Evolutionary conservation across 495 filamentous ascomycete species (phyloP).

Genomic region (Neurospora sublineolata): DNA sequence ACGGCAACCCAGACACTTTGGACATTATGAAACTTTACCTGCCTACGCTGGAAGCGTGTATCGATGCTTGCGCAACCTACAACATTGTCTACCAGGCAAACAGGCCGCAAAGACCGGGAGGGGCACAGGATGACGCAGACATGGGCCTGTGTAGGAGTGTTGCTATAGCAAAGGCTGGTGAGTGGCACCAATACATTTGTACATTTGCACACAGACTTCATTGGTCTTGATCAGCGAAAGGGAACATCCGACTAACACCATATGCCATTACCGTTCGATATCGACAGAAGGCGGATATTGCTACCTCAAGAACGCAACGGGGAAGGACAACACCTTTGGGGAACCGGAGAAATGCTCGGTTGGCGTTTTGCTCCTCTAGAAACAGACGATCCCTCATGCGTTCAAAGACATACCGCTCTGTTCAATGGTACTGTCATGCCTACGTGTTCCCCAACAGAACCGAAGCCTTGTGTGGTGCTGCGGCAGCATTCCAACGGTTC

Average conservation of each 20-base stretch:
- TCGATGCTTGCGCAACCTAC: conserved; percentile 24
- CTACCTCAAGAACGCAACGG: conserved; percentile 29
- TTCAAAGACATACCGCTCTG: neutral
- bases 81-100: conserved; percentile 15
- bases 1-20: conserved; percentile 13
- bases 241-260: neutral
- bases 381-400: neutral
- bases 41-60: conserved; percentile 24
- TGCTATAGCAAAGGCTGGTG: conserved; percentile 15
- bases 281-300: conserved; percentile 15
- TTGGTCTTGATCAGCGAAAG: neutral
- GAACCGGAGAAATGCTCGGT: conserved; percentile 15
- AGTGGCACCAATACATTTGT: neutral
- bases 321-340: conserved; percentile 18
- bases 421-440: neutral
- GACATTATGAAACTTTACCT: conserved; percentile 24
- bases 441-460: neutral
- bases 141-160: conserved; percentile 19
- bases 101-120: neutral
- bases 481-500: neutral
- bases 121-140: neutral
- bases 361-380: conserved; percentile 11
- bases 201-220: neutral
- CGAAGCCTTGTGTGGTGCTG: neutral
- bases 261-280: neutral